Conservation (phyloP, 805 yeast genomes). For the Wickerhamomyces rabaulensis region DNA sequence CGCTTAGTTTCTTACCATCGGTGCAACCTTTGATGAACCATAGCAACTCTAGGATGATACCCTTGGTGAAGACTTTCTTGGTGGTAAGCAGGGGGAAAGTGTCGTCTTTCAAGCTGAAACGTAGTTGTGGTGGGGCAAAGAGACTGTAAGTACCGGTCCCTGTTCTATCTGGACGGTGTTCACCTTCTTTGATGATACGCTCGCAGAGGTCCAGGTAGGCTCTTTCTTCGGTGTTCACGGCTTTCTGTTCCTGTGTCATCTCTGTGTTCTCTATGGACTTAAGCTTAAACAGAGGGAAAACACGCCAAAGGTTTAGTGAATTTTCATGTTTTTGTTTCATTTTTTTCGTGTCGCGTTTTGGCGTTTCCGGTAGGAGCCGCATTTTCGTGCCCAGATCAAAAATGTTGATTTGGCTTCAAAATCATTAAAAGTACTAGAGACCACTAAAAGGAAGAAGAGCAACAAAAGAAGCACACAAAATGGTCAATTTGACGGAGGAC, state of each 20-base stretch:
- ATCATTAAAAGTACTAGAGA: not conserved
- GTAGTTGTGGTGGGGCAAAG: constrained; percentile 94
- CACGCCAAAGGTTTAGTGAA: too few species aligned
- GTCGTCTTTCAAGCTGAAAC: constrained; percentile 71
- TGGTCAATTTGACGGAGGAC: constrained; percentile 15
- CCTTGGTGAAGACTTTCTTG: constrained; percentile 84
- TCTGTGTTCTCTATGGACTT: not conserved
- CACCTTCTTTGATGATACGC: constrained; percentile 78
- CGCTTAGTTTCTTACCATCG: constrained; percentile 73
- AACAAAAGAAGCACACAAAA: not conserved
- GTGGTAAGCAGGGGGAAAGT: constrained; percentile 88
- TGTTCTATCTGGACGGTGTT: constrained; percentile 89
- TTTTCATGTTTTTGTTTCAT: not conserved
- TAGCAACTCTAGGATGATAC: constrained; percentile 79
- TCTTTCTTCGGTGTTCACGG: constrained; percentile 57
- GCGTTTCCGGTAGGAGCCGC: not conserved
- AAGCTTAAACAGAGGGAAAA: not conserved
- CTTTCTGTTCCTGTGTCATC: constrained; percentile 11
- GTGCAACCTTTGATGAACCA: constrained; percentile 94
- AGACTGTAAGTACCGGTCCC: constrained; percentile 93
- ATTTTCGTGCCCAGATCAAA: not conserved
- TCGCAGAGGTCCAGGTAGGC: constrained; percentile 82
- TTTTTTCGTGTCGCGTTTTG: not conserved
- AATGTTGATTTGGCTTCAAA: not conserved
- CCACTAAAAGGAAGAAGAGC: not conserved